Evolutionary conservation across 202 grass and related monocot genomes (phyloP).

Genomic region (Brachypodium distachyon): DNA sequence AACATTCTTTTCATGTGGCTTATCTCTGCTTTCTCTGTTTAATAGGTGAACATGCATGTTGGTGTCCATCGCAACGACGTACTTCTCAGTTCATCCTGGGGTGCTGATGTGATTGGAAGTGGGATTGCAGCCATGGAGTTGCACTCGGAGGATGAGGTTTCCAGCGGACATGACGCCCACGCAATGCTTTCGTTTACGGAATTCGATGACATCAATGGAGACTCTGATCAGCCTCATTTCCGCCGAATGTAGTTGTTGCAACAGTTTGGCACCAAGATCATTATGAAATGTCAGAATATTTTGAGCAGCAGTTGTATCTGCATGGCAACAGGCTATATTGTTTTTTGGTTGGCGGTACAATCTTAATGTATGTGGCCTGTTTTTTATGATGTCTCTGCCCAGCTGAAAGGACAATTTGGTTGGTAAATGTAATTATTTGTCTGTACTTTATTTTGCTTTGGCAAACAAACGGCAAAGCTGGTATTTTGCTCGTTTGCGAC

Average conservation of each 20-base stretch:
- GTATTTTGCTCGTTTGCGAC: neutral
- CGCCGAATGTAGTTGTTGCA: neutral
- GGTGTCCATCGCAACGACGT: neutral
- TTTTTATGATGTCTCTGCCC: neutral
- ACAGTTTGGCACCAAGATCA: neutral
- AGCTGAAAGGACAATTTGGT: neutral
- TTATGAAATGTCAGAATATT: neutral
- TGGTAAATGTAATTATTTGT: slow-evolving; percentile 29
- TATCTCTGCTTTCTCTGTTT: neutral
- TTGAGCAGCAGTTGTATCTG: slow-evolving; percentile 11
- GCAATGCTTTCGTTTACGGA: neutral
- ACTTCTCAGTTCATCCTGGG: slow-evolving; percentile 3
- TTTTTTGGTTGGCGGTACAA: neutral
- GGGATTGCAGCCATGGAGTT: slow-evolving; percentile 14
- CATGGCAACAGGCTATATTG: neutral
- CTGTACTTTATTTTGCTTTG: slow-evolving; percentile 11
- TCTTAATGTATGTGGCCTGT: neutral
- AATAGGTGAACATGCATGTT: slow-evolving; percentile 29
- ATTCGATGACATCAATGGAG: neutral
- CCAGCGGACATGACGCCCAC: neutral
- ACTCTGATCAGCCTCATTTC: slow-evolving; percentile 16
- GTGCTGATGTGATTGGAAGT: slow-evolving; percentile 28
- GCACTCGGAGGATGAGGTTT: slow-evolving; percentile 13
- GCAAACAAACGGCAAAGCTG: neutral
- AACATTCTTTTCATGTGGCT: neutral